Base-by-base conservation (phyloP, 73 alveolate genomes). In the Paramecium pentaurelia region DNA sequence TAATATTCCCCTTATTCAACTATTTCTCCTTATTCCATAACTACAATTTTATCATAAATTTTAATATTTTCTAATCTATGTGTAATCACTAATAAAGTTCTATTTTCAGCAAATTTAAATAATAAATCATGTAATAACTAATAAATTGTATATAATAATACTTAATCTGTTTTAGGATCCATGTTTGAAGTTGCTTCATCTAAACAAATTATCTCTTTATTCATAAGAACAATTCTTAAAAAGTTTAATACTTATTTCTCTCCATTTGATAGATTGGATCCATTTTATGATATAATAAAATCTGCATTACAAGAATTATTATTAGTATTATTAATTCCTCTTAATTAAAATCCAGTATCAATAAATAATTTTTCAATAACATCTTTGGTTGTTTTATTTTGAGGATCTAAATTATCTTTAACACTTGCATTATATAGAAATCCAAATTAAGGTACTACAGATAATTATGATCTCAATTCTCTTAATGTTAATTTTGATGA, bases 371-470 rank as follows among this genome's bases (percentile, higher is more conserved):
- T 20, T 59, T 77, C 58, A 22, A 97, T 92, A 2, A 60, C 89
- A n/a, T 95, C 95, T 54, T 96, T 95, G 36, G 93, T 64, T 44
- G 73, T 86, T 28, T 93, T 71, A 90, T 88, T 59, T 91, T 92
- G 71, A 9, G 99, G 99, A 92, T 97, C 99, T 34, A 97, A 70
- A 88, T 97, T 97, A 22, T 95, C 97, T 94, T 95, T 97, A 0
- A 97, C 58, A 28, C 96, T 77, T 34, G 95, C 93, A 86, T 93
- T 94, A 77, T 96, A 93, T 42, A 97, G 32, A 58, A 92, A 84
- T 32, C 97, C 97, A 71, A 86, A 93, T 90, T 97, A 95, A 40
- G 98, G 98, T 3, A 96, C 95, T 37, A 95, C 93, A 6, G 98
- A 91, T 58, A 96, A 68, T 28, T 89, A 45, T 28, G 93, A 84